These are phyloP conservation scores for Talaromyces islandicus DNA, from an alignment of 2,329 filamentous ascomycete species.

Conservation along the genomic window DNA sequence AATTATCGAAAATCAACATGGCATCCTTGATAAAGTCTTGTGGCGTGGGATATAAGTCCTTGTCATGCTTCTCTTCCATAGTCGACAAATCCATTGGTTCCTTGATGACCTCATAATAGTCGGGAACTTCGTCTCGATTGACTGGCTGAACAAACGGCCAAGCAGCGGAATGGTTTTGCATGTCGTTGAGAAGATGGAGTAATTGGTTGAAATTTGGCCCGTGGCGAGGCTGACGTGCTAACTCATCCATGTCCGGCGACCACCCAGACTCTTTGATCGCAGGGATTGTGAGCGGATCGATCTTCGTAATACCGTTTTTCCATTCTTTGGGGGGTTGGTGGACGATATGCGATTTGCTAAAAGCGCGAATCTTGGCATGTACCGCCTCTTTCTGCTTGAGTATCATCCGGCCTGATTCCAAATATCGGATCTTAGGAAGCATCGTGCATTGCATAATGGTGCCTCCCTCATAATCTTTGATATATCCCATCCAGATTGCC, in stretches of 20 bases:
- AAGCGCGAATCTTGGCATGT: conserved; percentile 87
- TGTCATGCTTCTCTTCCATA: conserved; percentile 93
- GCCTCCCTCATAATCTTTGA: conserved; percentile 98
- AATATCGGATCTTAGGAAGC: conserved; percentile 89
- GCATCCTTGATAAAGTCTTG: conserved; percentile 91
- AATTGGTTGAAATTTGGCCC: conserved; percentile 95
- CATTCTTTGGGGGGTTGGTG: conserved; percentile 82
- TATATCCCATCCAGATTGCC: conserved; percentile 97
- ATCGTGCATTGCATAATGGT: conserved; percentile 99
- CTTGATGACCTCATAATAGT: conserved; percentile 98
- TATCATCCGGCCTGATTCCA: conserved; percentile 88
- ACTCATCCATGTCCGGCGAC: conserved; percentile 96
- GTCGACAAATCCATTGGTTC: conserved; percentile 95
- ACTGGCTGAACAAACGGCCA: conserved; percentile 96
- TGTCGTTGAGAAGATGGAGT: conserved; percentile 83
- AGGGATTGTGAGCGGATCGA: conserved; percentile 79
- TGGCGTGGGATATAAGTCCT: conserved; percentile 82
- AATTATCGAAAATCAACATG: conserved; percentile 87
- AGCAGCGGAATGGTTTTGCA: conserved; percentile 86
- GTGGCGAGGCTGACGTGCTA: conserved; percentile 88
- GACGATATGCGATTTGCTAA: conserved; percentile 80
- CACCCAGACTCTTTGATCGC: conserved; percentile 90
- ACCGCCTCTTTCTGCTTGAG: conserved; percentile 96
- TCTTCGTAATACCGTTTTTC: conserved; percentile 66
- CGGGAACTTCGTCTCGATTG: conserved; percentile 91